Conservation (phyloP, 352 stramenopile genomes). For the Vaucheria bursata region DNA sequence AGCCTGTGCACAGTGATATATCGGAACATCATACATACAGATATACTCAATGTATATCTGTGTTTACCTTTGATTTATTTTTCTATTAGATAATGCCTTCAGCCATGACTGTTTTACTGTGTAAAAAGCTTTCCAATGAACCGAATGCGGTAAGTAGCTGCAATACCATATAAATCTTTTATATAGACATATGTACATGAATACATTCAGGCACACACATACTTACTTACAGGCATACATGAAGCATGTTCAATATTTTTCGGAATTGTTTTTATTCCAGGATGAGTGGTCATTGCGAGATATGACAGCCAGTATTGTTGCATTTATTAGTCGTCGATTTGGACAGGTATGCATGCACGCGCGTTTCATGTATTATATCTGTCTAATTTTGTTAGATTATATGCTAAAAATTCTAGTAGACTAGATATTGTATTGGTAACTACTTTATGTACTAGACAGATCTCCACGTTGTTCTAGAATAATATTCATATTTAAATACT, state of each 20-base stretch:
- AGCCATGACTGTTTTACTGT: constrained; percentile 8
- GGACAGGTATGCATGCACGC: not conserved
- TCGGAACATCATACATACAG: not conserved
- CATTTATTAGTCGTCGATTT: not conserved
- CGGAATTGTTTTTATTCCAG: not conserved
- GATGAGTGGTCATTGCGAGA: constrained; percentile 1
- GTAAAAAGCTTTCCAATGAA: not conserved
- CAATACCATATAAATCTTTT: too few species aligned
- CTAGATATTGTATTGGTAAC: too few species aligned
- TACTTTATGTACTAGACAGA: too few species aligned
- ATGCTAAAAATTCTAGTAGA: too few species aligned
- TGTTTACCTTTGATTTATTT: not conserved
- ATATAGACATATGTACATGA: too few species aligned
- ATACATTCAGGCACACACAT: too few species aligned
- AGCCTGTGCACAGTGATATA: not conserved
- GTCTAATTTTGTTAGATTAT: too few species aligned
- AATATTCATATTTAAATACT: too few species aligned
- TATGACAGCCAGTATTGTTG: not conserved
- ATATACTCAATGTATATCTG: not conserved
- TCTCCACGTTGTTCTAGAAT: too few species aligned
- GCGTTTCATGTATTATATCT: too few species aligned
- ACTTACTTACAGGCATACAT: too few species aligned
- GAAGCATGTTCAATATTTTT: too few species aligned
- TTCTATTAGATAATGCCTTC: constrained; percentile 4
- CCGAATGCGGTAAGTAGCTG: not conserved